Evolutionary conservation across 1,284 basidiomycete species (phyloP), one percentile per base, ranked within the genome.

Genomic region (Malassezia cuniculi): DNA sequence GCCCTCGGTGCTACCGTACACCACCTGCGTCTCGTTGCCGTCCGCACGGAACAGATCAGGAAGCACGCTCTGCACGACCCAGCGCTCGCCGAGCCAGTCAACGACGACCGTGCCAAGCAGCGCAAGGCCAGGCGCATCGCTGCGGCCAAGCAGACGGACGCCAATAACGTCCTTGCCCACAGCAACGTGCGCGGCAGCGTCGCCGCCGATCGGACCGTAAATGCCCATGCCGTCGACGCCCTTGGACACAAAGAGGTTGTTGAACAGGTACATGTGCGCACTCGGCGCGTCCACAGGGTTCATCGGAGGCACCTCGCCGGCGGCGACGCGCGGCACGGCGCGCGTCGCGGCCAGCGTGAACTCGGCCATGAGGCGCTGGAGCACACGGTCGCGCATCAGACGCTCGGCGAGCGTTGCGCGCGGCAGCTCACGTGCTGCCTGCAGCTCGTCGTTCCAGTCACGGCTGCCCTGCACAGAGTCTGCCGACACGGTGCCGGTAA

Each of bases 371-470:
- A 72, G 68, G 52, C 74, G 72, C 49, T 71, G 71, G 31, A 73
- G 64, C 54, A 75, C 70, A 43, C 74, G 71, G 51, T 76, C 75
- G 26, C 75, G 65, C 49, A 74, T 60, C 19, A 75, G 70, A 11
- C 73, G 66, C 53, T 76, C 74, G 39, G 71, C 69, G 41, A 73
- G 70, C 12, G 62, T 70, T 19, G 61, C 55, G 40, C 68, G 66
- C 9, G 74, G 73, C 26, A 76, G 60, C 60, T 76, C 75, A 36
- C 71, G 68, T 48, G 72, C 70, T 26, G 72, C 71, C 48, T 74
- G 73, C 26, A 75, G 70, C 66, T 76, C 75, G 52, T 76, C 75
- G 59, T 75, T 76, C 75, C 75, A 76, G 57, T 76, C 75, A 39
- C 75, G 68, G 4, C 73, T 71, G 15, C 67, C 69, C 39, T 75